These are phyloP conservation scores for Solanum chiquidenum DNA, from an alignment of 257 asterid species.

Conservation along the genomic window DNA sequence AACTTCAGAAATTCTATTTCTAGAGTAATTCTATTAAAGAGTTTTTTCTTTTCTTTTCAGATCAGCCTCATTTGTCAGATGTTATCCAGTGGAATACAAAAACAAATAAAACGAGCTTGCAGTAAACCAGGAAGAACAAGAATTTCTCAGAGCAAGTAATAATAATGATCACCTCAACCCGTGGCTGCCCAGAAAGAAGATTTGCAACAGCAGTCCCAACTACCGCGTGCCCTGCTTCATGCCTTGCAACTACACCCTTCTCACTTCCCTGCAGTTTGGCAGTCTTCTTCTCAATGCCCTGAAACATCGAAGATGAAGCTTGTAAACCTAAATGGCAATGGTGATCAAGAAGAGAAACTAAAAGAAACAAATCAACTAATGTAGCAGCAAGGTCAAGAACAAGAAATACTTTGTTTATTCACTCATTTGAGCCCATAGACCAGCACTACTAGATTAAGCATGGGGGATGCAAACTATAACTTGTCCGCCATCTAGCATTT, in stretches of 20 bases:
- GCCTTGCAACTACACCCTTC: conserved; percentile 97
- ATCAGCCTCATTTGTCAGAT: background rate
- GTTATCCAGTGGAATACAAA: background rate
- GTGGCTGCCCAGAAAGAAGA: conserved; percentile 92
- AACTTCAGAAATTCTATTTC: background rate
- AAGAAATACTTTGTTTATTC: background rate
- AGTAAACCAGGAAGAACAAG: background rate
- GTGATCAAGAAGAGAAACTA: background rate
- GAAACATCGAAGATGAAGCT: conserved; percentile 9
- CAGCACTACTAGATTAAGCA: background rate
- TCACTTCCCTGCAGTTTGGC: conserved; percentile 86
- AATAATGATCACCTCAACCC: conserved; percentile 68
- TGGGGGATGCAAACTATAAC: background rate
- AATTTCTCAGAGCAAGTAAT: background rate
- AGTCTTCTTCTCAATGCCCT: conserved; percentile 99
- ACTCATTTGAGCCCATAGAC: background rate
- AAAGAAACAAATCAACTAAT: background rate
- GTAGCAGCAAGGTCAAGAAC: background rate
- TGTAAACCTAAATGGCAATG: background rate
- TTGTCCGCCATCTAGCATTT: background rate
- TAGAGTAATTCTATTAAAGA: background rate
- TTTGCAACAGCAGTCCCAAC: conserved; percentile 98
- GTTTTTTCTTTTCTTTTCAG: background rate
- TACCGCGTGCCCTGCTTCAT: conserved; percentile 99
- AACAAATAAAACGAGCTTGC: background rate